These are phyloP conservation scores for Fusarium sarcochroum DNA, from an alignment of 2,329 filamentous ascomycete species.

Conservation along the genomic window DNA sequence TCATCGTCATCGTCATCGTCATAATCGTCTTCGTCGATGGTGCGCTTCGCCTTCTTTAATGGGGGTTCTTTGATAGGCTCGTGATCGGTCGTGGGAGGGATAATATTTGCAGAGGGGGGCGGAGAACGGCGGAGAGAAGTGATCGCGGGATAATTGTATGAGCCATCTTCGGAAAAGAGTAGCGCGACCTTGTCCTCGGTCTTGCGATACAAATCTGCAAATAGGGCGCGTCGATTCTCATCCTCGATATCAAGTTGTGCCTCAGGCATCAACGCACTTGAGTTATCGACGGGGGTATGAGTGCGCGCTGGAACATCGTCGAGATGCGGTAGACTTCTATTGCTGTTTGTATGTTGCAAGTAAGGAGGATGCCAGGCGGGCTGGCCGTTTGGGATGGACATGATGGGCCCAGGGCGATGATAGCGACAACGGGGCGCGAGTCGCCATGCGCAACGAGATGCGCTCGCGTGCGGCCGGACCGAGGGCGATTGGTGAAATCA, in stretches of 20 bases:
- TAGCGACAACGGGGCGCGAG: slow-evolving; percentile 63
- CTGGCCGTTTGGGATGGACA: slow-evolving; percentile 78
- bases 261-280: slow-evolving; percentile 70
- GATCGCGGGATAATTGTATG: slow-evolving; percentile 66
- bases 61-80: slow-evolving; percentile 71
- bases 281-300: slow-evolving; percentile 65
- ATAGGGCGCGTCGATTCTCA: slow-evolving; percentile 79
- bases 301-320: slow-evolving; percentile 71
- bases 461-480: slow-evolving; percentile 66
- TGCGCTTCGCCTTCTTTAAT: slow-evolving; percentile 80
- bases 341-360: slow-evolving; percentile 62
- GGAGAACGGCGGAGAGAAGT: slow-evolving; percentile 65
- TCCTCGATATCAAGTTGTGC: slow-evolving; percentile 73
- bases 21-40: slow-evolving; percentile 88
- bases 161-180: slow-evolving; percentile 76
- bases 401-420: slow-evolving; percentile 67
- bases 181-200: slow-evolving; percentile 82
- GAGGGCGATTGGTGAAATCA: slow-evolving; percentile 62
- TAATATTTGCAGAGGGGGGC: slow-evolving; percentile 57
- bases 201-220: slow-evolving; percentile 82
- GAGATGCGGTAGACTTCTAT: slow-evolving; percentile 67
- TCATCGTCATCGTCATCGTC: slow-evolving; percentile 87
- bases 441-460: slow-evolving; percentile 69
- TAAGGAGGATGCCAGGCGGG: slow-evolving; percentile 74
- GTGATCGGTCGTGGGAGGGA: slow-evolving; percentile 71